Conservation (phyloP, 2,329 filamentous ascomycete species). For the Clathrospora elynae region DNA sequence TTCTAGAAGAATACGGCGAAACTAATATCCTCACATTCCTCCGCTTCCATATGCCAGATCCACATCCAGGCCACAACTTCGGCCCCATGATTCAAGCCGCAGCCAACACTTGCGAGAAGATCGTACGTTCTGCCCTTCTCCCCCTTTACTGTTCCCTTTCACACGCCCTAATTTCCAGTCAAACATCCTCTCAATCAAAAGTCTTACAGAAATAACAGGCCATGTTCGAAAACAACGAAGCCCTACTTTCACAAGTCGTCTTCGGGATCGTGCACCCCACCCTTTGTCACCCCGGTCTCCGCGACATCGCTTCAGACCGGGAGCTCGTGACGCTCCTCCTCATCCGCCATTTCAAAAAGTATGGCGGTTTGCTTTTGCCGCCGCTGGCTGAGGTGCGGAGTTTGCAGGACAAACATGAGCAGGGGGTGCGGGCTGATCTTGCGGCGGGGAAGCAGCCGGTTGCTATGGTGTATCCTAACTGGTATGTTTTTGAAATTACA, state of each 20-base stretch:
- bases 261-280: conserved; percentile 8
- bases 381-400: conserved; percentile 4
- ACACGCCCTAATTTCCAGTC: too few species aligned
- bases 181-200: too few species aligned
- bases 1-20: neutral
- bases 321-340: conserved; percentile 13
- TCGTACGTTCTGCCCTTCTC: neutral
- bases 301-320: neutral
- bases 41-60: neutral
- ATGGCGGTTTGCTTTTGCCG: conserved; percentile 16
- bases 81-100: neutral
- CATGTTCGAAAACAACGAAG: conserved; percentile 1
- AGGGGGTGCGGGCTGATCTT: too few species aligned
- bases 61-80: neutral
- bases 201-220: too few species aligned
- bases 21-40: neutral
- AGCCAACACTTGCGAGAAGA: neutral
- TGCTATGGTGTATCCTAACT: too few species aligned
- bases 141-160: too few species aligned
- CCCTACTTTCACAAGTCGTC: conserved; percentile 14
- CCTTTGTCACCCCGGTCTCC: conserved; percentile 7
- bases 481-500: too few species aligned
- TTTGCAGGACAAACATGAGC: conserved; percentile 2
- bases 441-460: too few species aligned
- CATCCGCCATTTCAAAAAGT: conserved; percentile 17